phyloP scores from a whole-genome alignment of 163 green algal species.

The Volvox carteri region DNA sequence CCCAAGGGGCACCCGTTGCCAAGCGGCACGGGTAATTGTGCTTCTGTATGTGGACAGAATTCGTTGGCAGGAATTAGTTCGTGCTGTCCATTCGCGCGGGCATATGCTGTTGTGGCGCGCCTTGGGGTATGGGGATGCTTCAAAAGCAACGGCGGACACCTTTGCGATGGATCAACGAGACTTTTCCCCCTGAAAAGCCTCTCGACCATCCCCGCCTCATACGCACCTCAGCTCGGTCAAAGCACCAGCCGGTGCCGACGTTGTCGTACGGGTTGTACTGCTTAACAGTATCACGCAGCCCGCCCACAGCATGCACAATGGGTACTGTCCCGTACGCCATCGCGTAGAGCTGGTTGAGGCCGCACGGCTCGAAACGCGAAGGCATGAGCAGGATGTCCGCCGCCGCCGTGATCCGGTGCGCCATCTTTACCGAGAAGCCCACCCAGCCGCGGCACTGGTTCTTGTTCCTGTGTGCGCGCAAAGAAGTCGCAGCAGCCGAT shows the following conservation, averaged over 20 bases:
- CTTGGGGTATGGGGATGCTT: too few species aligned
- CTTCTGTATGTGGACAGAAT: too few species aligned
- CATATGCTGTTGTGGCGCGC: too few species aligned
- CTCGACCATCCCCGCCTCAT: background rate
- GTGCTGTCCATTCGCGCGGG: too few species aligned
- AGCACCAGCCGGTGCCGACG: conserved; percentile 87
- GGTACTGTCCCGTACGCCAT: conserved; percentile 93
- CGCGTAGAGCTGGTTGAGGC: conserved; percentile 89
- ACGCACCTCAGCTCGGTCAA: conserved; percentile 82
- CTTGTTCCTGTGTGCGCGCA: conserved; percentile 66
- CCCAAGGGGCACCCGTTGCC: too few species aligned
- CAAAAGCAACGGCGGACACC: too few species aligned
- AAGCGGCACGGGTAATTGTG: too few species aligned
- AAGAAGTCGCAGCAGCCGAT: too few species aligned
- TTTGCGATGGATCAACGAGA: too few species aligned
- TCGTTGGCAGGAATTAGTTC: too few species aligned
- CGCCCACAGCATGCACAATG: conserved; percentile 91
- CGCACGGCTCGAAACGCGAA: conserved; percentile 85
- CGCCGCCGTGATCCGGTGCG: conserved; percentile 95
- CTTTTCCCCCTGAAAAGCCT: too few species aligned
- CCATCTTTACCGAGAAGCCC: conserved; percentile 92
- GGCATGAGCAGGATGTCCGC: conserved; percentile 96
- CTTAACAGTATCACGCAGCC: conserved; percentile 93
- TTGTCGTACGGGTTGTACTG: conserved; percentile 90
- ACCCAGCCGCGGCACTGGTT: conserved; percentile 88